phyloP scores from a whole-genome alignment of 352 stramenopile species.

The Vaucheria bursata region DNA sequence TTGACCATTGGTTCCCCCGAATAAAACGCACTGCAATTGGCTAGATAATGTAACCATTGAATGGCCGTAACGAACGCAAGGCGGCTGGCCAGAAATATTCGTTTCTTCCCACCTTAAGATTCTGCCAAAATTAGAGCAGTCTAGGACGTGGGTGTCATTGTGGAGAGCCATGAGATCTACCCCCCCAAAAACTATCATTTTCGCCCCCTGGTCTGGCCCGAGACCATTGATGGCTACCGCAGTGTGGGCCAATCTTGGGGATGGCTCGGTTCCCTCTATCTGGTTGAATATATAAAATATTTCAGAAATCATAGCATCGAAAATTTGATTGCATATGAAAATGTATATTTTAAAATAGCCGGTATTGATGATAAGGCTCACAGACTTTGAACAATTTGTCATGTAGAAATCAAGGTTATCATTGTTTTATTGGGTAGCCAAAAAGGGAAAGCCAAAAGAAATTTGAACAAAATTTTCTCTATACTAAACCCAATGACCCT shows the following conservation, averaged over 20 bases:
- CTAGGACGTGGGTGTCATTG: constrained; percentile 28
- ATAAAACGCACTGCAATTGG: constrained; percentile 15
- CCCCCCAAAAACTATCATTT: constrained; percentile 39
- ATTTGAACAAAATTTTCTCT: no score
- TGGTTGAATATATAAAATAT: no score
- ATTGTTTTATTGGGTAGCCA: no score
- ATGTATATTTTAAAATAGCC: no score
- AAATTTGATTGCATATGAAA: no score
- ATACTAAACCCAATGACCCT: no score
- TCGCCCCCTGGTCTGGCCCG: neutral
- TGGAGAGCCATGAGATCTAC: constrained; percentile 12
- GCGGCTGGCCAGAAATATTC: constrained; percentile 1
- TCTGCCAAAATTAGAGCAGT: neutral
- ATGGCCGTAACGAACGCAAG: constrained; percentile 21
- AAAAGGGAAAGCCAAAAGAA: no score
- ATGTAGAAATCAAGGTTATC: no score
- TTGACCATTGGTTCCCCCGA: constrained; percentile 29
- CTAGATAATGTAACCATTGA: constrained; percentile 32
- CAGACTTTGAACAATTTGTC: no score
- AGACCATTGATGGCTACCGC: constrained; percentile 8
- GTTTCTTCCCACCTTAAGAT: constrained; percentile 14
- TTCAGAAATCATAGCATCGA: no score
- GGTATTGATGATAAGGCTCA: no score
- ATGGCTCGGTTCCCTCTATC: constrained; percentile 7
- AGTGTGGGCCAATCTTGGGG: constrained; percentile 16